phyloP scores from a whole-genome alignment of 208 protist genomes.

The Acanthamoeba pearcei region DNA sequence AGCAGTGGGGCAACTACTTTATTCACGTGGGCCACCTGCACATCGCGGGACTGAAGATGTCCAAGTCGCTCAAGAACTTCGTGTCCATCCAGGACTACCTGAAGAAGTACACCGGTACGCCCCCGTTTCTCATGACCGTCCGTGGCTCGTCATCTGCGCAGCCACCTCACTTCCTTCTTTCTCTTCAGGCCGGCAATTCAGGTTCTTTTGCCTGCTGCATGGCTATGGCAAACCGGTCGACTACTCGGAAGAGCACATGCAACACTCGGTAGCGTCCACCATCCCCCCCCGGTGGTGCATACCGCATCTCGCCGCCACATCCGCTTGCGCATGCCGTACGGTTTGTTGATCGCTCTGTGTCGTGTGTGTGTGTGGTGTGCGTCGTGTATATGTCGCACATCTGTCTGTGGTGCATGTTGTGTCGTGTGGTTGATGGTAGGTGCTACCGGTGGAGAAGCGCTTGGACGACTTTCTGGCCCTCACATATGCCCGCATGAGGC shows the following conservation, averaged over 20 bases:
- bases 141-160: no score
- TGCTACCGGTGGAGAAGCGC: conserved; percentile 85
- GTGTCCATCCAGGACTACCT: conserved; percentile 94
- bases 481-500: neutral
- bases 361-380: no score
- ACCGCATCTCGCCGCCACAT: no score
- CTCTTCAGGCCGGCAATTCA: conserved; percentile 1
- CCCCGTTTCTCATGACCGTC: neutral
- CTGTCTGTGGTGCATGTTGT: no score
- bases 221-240: conserved; percentile 51
- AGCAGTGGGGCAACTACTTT: conserved; percentile 69
- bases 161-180: no score
- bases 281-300: conserved; percentile 90
- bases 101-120: conserved; percentile 21
- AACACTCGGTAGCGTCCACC: neutral
- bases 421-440: conserved; percentile 79
- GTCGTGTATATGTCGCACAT: no score
- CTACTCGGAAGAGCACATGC: conserved; percentile 58
- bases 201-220: conserved; percentile 66
- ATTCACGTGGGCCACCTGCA: conserved; percentile 94
- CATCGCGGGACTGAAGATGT: conserved; percentile 99
- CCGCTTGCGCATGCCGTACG: no score
- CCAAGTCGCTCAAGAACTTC: conserved; percentile 99
- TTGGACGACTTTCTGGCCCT: conserved; percentile 75
- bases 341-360: no score